Percentiles rank a stretch among this genome's conserved stretches.
Evolutionary conservation across 1,139 yeast species (phyloP).

Genomic region (Meyerozyma guilliermondii): DNA sequence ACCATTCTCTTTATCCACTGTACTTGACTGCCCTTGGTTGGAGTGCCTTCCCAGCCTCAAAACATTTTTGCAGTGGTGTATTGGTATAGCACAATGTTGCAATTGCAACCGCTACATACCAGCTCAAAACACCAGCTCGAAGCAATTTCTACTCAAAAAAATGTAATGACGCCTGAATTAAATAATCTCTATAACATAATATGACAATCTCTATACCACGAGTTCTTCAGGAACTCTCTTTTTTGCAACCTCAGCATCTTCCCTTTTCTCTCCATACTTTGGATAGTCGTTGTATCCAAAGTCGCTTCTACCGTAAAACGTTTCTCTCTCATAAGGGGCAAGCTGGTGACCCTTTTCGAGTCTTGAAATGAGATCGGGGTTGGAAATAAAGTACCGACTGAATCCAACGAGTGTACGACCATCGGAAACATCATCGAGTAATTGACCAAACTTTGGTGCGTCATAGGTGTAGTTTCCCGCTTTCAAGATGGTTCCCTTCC

Average conservation of each 20-base stretch:
- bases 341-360: constrained; percentile 10
- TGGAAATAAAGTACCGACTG: constrained; percentile 12
- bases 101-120: too few relatives aligned
- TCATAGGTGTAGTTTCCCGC: constrained; percentile 29
- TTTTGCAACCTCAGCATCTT: neutral
- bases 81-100: constrained; percentile 51
- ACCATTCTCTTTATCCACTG: constrained; percentile 63
- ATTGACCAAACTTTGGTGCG: constrained; percentile 7
- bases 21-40: constrained; percentile 61
- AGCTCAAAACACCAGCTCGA: too few relatives aligned
- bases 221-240: neutral
- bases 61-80: too few relatives aligned
- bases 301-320: constrained; percentile 5
- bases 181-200: too few relatives aligned
- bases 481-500: constrained; percentile 46
- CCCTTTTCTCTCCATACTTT: neutral
- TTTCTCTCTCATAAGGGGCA: constrained; percentile 8
- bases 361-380: constrained; percentile 12
- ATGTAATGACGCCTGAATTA: too few relatives aligned
- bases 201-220: too few relatives aligned
- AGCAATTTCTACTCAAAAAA: too few relatives aligned
- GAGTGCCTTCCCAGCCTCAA: constrained; percentile 39
- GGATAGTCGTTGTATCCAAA: constrained; percentile 7
- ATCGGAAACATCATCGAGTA: constrained; percentile 3
- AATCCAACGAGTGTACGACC: constrained; percentile 6